These are phyloP conservation scores for Cryphonectria japonica DNA, from an alignment of 2,329 filamentous ascomycete genomes.

Conservation along the genomic window DNA sequence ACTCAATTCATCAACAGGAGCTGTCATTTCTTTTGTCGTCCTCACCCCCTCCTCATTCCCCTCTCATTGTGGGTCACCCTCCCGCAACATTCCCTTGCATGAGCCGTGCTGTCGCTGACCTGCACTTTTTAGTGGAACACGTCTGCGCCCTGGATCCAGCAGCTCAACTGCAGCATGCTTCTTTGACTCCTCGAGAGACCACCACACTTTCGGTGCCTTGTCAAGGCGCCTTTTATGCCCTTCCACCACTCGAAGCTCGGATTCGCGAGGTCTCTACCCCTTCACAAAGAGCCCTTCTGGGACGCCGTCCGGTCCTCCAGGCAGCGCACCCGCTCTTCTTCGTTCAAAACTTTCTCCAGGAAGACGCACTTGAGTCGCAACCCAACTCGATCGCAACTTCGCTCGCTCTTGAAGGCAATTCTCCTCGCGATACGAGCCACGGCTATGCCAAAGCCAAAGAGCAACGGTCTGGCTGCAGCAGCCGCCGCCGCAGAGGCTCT, in stretches of 20 bases:
- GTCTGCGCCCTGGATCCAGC: slow-evolving; percentile 9
- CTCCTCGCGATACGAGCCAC: slow-evolving; percentile 19
- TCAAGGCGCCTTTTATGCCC: neutral
- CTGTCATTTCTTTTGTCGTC: slow-evolving; percentile 9
- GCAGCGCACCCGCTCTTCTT: neutral
- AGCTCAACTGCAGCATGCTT: slow-evolving; percentile 1
- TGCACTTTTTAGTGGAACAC: slow-evolving; percentile 17
- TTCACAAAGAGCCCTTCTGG: neutral
- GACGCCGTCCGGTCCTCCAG: neutral
- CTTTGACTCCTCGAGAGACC: slow-evolving; percentile 10
- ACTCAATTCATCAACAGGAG: neutral
- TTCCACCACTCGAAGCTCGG: neutral
- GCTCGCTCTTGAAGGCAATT: slow-evolving; percentile 9
- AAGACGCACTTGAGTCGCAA: slow-evolving; percentile 11
- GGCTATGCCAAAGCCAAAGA: slow-evolving; percentile 24
- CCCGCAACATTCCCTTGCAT: slow-evolving; percentile 1
- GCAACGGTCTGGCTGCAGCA: slow-evolving; percentile 6
- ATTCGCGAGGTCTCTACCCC: neutral
- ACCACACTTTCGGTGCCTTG: neutral
- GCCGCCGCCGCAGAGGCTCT: neutral
- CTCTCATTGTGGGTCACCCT: slow-evolving; percentile 1
- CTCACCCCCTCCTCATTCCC: neutral
- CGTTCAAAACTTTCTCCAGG: slow-evolving; percentile 16
- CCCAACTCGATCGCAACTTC: slow-evolving; percentile 7
- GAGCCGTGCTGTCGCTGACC: slow-evolving; percentile 2